phyloP scores from a whole-genome alignment of 495 filamentous ascomycete species.

The Penicillium ucsense region DNA sequence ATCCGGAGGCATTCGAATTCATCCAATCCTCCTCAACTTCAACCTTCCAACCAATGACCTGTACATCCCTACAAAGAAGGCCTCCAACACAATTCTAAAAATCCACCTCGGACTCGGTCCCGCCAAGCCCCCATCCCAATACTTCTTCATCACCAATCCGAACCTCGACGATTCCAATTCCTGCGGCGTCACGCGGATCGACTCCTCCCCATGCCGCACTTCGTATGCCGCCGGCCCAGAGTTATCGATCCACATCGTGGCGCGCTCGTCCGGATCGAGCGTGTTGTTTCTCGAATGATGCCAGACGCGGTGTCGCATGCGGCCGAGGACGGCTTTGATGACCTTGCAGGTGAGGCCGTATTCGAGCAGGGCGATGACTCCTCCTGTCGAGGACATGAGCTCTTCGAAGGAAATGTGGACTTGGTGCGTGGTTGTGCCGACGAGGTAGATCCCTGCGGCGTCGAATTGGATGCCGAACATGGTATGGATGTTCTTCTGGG shows the following conservation, averaged over 20 bases:
- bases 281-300: not conserved
- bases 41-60: slow-evolving; percentile 3
- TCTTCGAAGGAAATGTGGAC: slow-evolving; percentile 18
- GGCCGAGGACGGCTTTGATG: slow-evolving; percentile 1
- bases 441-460: slow-evolving; percentile 13
- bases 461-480: slow-evolving; percentile 19
- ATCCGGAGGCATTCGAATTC: not conserved
- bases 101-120: not conserved
- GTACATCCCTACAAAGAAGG: slow-evolving; percentile 13
- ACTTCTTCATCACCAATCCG: slow-evolving; percentile 8
- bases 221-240: slow-evolving; percentile 13
- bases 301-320: slow-evolving; percentile 10
- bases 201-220: slow-evolving; percentile 8
- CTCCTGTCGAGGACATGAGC: slow-evolving; percentile 9
- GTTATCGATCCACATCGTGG: slow-evolving; percentile 13
- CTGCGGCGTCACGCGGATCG: slow-evolving; percentile 6
- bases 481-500: not conserved
- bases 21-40: slow-evolving; percentile 3
- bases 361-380: slow-evolving; percentile 15
- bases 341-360: slow-evolving; percentile 14
- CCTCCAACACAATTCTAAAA: slow-evolving; percentile 6
- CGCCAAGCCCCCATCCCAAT: slow-evolving; percentile 12
- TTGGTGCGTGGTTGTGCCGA: slow-evolving; percentile 13
- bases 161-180: slow-evolving; percentile 11
- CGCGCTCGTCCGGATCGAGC: not conserved